These are phyloP conservation scores for Penicillium expansum DNA, from an alignment of 2,329 filamentous ascomycete genomes.

Conservation along the genomic window DNA sequence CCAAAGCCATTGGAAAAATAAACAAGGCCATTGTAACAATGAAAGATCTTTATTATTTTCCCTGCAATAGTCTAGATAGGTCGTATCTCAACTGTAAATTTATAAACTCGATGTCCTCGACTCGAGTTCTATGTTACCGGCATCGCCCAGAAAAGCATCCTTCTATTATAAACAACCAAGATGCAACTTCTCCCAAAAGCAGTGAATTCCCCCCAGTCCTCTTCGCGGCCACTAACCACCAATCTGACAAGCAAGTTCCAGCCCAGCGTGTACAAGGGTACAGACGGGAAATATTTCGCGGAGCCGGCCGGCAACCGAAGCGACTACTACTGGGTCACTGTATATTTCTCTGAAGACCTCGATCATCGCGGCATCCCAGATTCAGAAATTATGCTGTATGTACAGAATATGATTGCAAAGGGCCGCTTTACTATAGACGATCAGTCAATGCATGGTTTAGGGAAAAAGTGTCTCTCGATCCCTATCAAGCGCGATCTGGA, in stretches of 20 bases:
- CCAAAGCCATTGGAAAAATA: not conserved
- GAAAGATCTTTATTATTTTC: not conserved
- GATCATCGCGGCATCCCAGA: not conserved
- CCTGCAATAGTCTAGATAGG: not conserved
- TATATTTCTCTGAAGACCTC: not conserved
- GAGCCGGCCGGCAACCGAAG: not conserved
- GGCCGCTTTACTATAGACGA: not conserved
- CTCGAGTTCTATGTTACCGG: not conserved
- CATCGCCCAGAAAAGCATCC: not conserved
- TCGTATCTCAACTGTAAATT: not conserved
- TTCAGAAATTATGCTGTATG: not conserved
- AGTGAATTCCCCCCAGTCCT: too few species aligned
- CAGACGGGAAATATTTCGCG: not conserved
- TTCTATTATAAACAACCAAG: not conserved
- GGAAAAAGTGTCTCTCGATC: not conserved
- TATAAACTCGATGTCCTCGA: not conserved
- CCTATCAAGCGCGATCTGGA: not conserved
- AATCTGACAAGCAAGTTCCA: not conserved
- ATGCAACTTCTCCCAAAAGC: too few species aligned
- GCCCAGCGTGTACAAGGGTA: not conserved
- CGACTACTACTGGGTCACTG: constrained; percentile 3
- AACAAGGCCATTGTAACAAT: not conserved
- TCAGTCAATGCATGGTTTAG: not conserved
- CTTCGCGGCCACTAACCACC: not conserved
- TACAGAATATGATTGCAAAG: not conserved